Evolutionary conservation across 371 early-diverging fungal species (phyloP).

Genomic region (Rhizomucor pusillus): DNA sequence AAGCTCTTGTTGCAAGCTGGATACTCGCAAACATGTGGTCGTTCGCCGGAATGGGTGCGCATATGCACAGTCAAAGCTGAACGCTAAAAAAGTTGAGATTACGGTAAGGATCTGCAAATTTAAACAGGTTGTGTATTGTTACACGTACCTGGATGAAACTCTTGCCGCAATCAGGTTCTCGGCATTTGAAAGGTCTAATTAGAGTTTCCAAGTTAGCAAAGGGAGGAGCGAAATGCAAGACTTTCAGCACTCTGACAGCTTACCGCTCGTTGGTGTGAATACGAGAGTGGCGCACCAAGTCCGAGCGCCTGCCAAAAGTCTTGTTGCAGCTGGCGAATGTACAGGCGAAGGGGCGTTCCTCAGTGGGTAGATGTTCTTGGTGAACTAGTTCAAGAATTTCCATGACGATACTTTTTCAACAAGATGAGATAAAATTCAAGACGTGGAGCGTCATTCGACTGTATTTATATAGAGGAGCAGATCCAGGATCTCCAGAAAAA

Average conservation of each 20-base stretch:
- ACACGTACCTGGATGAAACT: constrained; percentile 60
- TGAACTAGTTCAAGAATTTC: constrained; percentile 23
- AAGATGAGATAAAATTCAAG: constrained; percentile 2
- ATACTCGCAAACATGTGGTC: constrained; percentile 71
- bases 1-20: constrained; percentile 59
- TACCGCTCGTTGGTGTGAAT: constrained; percentile 75
- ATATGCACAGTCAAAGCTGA: constrained; percentile 78
- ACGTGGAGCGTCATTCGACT: neutral
- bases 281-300: constrained; percentile 74
- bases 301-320: constrained; percentile 50
- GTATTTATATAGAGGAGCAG: constrained; percentile 12
- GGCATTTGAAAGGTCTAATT: constrained; percentile 64
- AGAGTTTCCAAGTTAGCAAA: neutral
- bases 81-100: constrained; percentile 33
- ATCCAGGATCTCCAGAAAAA: constrained; percentile 4
- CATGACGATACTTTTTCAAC: constrained; percentile 7
- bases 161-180: constrained; percentile 66
- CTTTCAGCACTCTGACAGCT: neutral
- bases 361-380: constrained; percentile 14
- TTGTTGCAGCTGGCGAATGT: constrained; percentile 13
- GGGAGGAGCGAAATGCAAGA: neutral
- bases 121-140: constrained; percentile 11
- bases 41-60: constrained; percentile 79
- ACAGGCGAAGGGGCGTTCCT: constrained; percentile 19
- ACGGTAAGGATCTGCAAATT: constrained; percentile 15